A percentile compares a stretch with the other conserved stretches of the same genome.
Evolutionary conservation across 129 eudicot species (phyloP).

Genomic region (Logfia minima): DNA sequence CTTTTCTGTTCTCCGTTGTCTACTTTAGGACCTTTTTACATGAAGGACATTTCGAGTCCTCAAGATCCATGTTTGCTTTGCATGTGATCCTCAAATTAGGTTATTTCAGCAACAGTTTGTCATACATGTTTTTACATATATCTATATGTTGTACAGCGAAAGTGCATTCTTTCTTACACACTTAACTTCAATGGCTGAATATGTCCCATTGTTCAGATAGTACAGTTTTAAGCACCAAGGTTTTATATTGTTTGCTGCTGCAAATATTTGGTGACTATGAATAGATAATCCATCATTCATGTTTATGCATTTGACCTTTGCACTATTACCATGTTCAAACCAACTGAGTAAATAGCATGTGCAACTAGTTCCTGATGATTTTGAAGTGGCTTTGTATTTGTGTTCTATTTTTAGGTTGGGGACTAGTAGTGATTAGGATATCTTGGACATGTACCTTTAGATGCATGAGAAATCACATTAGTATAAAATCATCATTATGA

Average conservation of each 20-base stretch:
- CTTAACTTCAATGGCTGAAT: neutral
- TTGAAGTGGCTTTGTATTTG: neutral
- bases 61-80: constrained; percentile 5
- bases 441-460: neutral
- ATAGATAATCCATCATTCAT: neutral
- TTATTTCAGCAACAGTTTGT: neutral
- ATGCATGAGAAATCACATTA: neutral
- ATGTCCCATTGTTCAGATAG: neutral
- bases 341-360: neutral
- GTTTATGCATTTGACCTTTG: neutral
- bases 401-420: neutral
- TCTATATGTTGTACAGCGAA: neutral
- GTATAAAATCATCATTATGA: too few species aligned
- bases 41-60: neutral
- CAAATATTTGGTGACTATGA: neutral
- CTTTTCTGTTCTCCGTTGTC: neutral
- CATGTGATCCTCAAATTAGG: neutral
- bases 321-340: neutral
- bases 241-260: neutral
- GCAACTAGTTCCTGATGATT: neutral
- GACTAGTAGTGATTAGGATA: neutral
- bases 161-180: neutral
- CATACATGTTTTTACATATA: neutral
- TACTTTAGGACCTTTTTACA: constrained; percentile 6
- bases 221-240: neutral